Evolutionary conservation across 805 yeast species (phyloP), one percentile per base, ranked within the genome.

Genomic region (Lipomyces kockii): DNA sequence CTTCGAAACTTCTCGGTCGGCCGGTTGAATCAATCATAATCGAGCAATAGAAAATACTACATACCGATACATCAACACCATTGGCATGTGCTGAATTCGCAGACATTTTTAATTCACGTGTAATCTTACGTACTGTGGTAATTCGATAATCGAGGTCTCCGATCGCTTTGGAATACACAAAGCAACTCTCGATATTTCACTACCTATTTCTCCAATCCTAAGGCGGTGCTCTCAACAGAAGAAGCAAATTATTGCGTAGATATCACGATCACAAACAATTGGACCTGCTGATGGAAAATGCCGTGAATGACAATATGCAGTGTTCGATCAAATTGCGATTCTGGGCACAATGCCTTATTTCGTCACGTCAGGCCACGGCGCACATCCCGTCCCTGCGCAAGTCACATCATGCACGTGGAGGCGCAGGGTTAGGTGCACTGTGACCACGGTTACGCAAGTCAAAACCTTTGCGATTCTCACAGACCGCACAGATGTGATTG

Each of bases 21-120:
- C 49, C 6, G 3, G 11, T n/a, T 5, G 20, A 17, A 43, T 11
- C 7, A n/a, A 43, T 6, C 7, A 43, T 14, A 5, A 29, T 27
- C 20, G 14, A 35, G 35, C 0, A 20, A 46, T 6, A 17, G 34
- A 43, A 20, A 6, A 20, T 5, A 63, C 7, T 14, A 60, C 70
- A 12, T 57, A 66, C 70, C 58, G 64, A 59, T 25, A 66, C 56
- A 52, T 66, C 70, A 51, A 66, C 60, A 39, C 64, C 64, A 52
- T 63, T 55, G 17, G 67, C 65, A 22, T 64, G 64, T 9, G 70
- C 67, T 22, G 70, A 67, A 55, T 63, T 62, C 12, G 64, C 55
- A 17, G 67, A 63, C 51, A 67, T 63, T 67, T 59, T 63, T 20
- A 17, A 27, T 39, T 9, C 35, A 14, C 39, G 17, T 29, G 25